These are phyloP conservation scores for Fusarium buxicola DNA, from an alignment of 2,329 filamentous ascomycete species.

Conservation along the genomic window DNA sequence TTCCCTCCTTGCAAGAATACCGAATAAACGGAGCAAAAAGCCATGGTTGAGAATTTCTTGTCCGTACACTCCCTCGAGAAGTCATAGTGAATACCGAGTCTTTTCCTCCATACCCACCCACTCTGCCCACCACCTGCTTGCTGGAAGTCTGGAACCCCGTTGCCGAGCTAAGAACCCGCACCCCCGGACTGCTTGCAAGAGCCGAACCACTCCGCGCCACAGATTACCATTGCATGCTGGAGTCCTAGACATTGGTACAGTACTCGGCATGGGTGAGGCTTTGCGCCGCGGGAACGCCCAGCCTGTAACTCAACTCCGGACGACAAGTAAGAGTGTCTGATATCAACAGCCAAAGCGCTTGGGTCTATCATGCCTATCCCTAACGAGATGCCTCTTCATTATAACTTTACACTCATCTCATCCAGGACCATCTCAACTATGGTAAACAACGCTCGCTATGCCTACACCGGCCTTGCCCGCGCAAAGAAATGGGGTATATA, in stretches of 20 bases:
- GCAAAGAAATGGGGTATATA: constrained; percentile 39
- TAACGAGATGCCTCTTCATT: constrained; percentile 6
- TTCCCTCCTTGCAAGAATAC: neutral
- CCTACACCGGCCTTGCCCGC: constrained; percentile 18
- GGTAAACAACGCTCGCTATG: constrained; percentile 38
- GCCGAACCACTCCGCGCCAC: neutral
- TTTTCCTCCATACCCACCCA: neutral
- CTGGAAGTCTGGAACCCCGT: neutral
- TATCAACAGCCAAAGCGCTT: neutral
- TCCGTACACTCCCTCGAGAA: too few species aligned
- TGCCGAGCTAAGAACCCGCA: neutral
- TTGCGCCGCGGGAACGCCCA: neutral
- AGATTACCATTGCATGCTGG: too few species aligned
- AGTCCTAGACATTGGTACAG: too few species aligned
- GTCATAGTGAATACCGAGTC: neutral
- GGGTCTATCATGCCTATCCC: constrained; percentile 1
- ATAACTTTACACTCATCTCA: constrained; percentile 12
- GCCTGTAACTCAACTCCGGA: neutral
- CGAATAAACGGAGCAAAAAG: neutral
- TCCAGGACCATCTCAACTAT: constrained; percentile 2
- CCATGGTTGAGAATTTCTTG: neutral
- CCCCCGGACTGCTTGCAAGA: constrained; percentile 16
- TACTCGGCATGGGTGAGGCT: too few species aligned
- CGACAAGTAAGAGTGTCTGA: neutral
- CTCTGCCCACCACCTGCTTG: constrained; percentile 1